Evolutionary conservation across 1,284 basidiomycete species (phyloP).

Genomic region (Apiotrichum sp.): DNA sequence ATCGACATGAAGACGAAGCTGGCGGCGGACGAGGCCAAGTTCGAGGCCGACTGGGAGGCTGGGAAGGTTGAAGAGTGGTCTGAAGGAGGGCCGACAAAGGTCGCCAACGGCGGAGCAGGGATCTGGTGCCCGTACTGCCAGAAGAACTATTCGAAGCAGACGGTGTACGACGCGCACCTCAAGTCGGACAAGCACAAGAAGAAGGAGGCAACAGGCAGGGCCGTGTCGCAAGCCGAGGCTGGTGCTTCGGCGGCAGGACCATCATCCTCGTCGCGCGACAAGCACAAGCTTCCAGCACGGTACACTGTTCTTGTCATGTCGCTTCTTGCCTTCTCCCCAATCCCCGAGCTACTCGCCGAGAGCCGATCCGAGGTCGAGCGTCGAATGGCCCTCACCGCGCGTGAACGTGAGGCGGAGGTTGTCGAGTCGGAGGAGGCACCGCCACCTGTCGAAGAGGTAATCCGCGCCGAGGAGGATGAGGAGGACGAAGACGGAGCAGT

Average conservation of each 20-base stretch:
- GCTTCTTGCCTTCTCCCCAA: constrained; percentile 59
- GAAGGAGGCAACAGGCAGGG: constrained; percentile 54
- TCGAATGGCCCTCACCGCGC: constrained; percentile 87
- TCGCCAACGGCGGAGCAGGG: constrained; percentile 47
- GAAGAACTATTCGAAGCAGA: constrained; percentile 91
- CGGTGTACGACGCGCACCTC: constrained; percentile 93
- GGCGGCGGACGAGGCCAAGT: constrained; percentile 59
- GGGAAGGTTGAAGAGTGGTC: constrained; percentile 74
- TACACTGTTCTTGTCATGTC: constrained; percentile 65
- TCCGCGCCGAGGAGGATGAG: constrained; percentile 54
- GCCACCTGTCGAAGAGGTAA: constrained; percentile 50
- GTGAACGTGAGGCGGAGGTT: constrained; percentile 90
- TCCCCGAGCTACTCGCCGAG: constrained; percentile 63
- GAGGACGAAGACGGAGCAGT: constrained; percentile 82
- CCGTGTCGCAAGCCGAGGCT: constrained; percentile 24
- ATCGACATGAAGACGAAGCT: constrained; percentile 71
- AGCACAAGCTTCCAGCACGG: constrained; percentile 63
- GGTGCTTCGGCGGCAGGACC: constrained; percentile 1
- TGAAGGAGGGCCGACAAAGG: constrained; percentile 40
- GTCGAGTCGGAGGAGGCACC: constrained; percentile 68
- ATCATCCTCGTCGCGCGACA: constrained; percentile 50
- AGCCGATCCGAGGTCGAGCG: constrained; percentile 96
- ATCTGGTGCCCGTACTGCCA: constrained; percentile 97
- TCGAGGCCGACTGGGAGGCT: constrained; percentile 72
- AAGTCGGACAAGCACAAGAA: constrained; percentile 93